These are phyloP conservation scores for Alternaria sp. DNA, from an alignment of 2,329 filamentous ascomycete species.

Conservation along the genomic window DNA sequence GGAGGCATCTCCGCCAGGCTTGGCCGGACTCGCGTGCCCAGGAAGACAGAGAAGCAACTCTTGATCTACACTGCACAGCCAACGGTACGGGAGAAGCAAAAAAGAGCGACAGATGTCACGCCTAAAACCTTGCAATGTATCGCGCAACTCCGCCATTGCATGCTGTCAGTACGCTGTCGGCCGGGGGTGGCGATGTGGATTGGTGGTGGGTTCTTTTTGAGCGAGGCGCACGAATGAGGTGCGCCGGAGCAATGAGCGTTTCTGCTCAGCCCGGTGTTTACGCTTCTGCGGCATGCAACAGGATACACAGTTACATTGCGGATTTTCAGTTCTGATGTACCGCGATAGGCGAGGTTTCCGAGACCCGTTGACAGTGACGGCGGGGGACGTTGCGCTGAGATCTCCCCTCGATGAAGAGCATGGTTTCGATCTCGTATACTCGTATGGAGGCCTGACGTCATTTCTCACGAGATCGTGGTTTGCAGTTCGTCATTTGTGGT, in stretches of 20 bases:
- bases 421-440: background rate
- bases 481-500: background rate
- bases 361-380: constrained; percentile 3
- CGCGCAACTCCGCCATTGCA: background rate
- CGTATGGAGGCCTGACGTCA: background rate
- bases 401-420: background rate
- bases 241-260: background rate
- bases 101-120: background rate
- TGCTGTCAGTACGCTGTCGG: background rate
- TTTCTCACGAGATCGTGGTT: background rate
- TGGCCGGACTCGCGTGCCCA: background rate
- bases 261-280: background rate
- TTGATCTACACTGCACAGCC: background rate
- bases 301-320: background rate
- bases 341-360: background rate
- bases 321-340: background rate
- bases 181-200: background rate
- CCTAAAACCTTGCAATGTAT: background rate
- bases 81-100: background rate
- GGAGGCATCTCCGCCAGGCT: background rate
- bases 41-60: background rate
- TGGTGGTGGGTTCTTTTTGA: background rate
- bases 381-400: constrained; percentile 8
- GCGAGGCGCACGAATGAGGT: background rate
- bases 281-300: background rate